Base-by-base conservation (phyloP, 306 rosid genomes). In the Dryas alaskensis region DNA sequence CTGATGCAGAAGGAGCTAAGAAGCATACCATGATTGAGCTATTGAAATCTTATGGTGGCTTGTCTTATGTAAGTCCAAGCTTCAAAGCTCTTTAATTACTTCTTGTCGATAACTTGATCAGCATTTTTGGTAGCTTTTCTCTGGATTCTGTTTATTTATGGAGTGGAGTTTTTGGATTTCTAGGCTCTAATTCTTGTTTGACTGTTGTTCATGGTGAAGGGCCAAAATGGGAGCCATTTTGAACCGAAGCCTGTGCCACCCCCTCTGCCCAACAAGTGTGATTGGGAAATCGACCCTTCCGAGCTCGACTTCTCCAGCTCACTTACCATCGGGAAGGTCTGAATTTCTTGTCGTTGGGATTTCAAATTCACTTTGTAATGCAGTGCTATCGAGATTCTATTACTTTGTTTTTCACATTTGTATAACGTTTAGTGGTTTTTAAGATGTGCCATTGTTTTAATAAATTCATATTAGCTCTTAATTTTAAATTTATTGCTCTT, bases 1-100 rank as follows among this genome's bases (percentile, higher is more conserved):
- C 99, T 17, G 99, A 95, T 87, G 99, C 99, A 1, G 99, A 95
- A 80, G 99, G 99, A 73, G 95, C 97, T 78, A 90, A 84, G 66
- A 86, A 71, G 82, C 81, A 40, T 16, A 12, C 54, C 19, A 75
- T 90, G 86, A 90, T 92, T 55, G 97, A 90, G 89, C 88, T 92
- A 12, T 74, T 95, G 78, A 84, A 86, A 78, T 84, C 96, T 0
- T 79, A 87, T 3, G 99, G 99, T 39, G 99, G 99, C 64, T 87
- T 76, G 81, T 95, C 99, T 72, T 95, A 45, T 81, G 99, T 95
- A 75, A 87, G 98, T 84, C 39, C 71, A 66, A 46, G 39, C 40
- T 70, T 49, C 12, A 0, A 13, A 54, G 74, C 44, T 16, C 6
- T 72, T 44, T 44, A 2, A 16, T 44, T 64, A 42, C 14, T 16